A percentile compares a stretch with the other conserved stretches of the same genome.
phyloP scores from a whole-genome alignment of 176 grass and related monocot species.

The Raddia guianensis region DNA sequence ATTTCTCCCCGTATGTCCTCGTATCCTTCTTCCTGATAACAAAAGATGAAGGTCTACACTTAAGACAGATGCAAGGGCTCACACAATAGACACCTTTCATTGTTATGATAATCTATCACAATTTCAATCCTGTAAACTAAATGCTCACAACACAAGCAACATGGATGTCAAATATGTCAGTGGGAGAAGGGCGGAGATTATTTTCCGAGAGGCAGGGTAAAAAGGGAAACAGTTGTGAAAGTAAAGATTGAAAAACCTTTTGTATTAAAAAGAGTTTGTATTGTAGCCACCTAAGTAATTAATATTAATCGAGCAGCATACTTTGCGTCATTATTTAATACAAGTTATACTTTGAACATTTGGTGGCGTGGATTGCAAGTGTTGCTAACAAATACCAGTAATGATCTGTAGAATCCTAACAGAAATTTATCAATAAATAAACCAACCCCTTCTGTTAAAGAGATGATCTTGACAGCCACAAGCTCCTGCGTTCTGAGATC shows the following conservation, averaged over 20 bases:
- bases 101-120: not conserved
- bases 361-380: not conserved
- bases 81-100: constrained; percentile 30
- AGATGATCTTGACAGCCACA: constrained; percentile 98
- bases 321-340: constrained; percentile 14
- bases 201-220: not conserved
- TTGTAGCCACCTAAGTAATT: not conserved
- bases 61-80: constrained; percentile 33
- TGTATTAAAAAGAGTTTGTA: not conserved
- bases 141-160: constrained; percentile 25
- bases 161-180: constrained; percentile 25
- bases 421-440: constrained; percentile 29
- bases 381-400: not conserved
- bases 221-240: constrained; percentile 7
- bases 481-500: constrained; percentile 95
- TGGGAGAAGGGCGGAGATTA: not conserved
- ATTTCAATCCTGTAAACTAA: constrained; percentile 34
- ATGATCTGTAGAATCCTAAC: constrained; percentile 15
- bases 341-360: constrained; percentile 8
- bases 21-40: constrained; percentile 92
- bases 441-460: constrained; percentile 92
- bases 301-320: constrained; percentile 14
- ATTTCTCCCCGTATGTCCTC: constrained; percentile 98
- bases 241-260: not conserved
- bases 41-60: constrained; percentile 24